Conservation (phyloP, 305 asterid genomes). For the Solanum hybrid region DNA sequence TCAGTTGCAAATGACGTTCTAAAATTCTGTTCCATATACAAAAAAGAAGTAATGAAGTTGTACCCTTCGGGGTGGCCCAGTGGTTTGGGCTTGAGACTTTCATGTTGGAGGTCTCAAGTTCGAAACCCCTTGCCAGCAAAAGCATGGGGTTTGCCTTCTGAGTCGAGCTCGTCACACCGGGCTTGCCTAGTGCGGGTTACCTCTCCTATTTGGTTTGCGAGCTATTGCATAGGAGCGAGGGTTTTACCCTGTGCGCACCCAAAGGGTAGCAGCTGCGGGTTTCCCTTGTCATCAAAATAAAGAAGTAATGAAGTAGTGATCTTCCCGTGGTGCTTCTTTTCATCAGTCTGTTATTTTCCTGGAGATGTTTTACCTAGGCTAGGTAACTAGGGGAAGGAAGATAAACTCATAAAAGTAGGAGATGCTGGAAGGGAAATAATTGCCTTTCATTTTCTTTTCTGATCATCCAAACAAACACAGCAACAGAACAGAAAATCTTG, state of each 20-base stretch:
- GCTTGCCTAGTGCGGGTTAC: no score
- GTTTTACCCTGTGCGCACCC: no score
- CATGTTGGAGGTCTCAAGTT: no score
- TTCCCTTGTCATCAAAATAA: neutral
- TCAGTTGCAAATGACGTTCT: neutral
- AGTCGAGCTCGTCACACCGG: no score
- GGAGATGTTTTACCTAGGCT: neutral
- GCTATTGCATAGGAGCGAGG: no score
- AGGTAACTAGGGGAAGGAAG: neutral
- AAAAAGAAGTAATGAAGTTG: neutral
- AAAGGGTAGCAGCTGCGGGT: no score
- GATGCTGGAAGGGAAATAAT: neutral
- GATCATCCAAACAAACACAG: neutral
- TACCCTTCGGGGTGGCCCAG: no score
- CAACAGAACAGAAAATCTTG: neutral
- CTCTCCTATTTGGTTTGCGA: no score
- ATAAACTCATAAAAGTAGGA: neutral
- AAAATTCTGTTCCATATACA: neutral
- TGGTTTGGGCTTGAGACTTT: no score
- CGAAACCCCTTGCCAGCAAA: no score
- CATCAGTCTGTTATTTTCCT: neutral
- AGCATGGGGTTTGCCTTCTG: no score
- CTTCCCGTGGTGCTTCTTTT: neutral
- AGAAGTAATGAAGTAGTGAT: neutral
- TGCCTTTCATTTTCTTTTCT: neutral